These are phyloP conservation scores for Pseudomassariella vexata DNA, from an alignment of 2,329 filamentous ascomycete genomes.

Conservation along the genomic window DNA sequence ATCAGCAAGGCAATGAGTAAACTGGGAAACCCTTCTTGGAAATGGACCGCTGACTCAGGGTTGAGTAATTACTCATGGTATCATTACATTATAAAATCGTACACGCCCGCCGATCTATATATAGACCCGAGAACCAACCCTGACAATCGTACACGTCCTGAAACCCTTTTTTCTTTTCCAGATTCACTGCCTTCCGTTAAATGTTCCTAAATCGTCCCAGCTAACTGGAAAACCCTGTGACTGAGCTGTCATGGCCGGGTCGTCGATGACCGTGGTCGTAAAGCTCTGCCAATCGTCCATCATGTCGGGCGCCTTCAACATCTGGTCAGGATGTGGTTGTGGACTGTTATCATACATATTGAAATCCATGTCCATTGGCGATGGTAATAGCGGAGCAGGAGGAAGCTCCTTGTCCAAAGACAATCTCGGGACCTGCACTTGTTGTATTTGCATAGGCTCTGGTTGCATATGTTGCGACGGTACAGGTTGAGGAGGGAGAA, in stretches of 20 bases:
- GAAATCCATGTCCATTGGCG: constrained; percentile 11
- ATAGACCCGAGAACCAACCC: constrained; percentile 1
- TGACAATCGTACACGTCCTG: constrained; percentile 1
- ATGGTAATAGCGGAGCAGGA: constrained; percentile 9
- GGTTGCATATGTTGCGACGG: constrained; percentile 9
- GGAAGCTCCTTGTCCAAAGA: constrained; percentile 12
- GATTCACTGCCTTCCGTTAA: constrained; percentile 4
- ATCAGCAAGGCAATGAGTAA: too few species aligned
- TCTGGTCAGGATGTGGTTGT: constrained; percentile 4
- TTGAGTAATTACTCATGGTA: too few species aligned
- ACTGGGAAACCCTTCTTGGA: too few species aligned
- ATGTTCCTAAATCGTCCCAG: constrained; percentile 8
- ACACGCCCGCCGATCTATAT: constrained; percentile 2
- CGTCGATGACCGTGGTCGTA: constrained; percentile 8
- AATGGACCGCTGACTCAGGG: too few species aligned
- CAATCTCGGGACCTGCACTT: constrained; percentile 8
- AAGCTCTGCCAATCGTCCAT: constrained; percentile 11
- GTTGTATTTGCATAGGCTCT: constrained; percentile 9
- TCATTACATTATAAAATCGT: constrained; percentile 6
- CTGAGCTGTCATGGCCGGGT: constrained; percentile 8
- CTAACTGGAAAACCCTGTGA: constrained; percentile 6
- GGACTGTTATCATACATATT: constrained; percentile 7
- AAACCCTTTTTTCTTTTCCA: background rate
- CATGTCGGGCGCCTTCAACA: constrained; percentile 8
- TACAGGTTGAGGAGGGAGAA: constrained; percentile 7